Conservation (phyloP, 2,329 filamentous ascomycete genomes). For the Sporothrix protearum region DNA sequence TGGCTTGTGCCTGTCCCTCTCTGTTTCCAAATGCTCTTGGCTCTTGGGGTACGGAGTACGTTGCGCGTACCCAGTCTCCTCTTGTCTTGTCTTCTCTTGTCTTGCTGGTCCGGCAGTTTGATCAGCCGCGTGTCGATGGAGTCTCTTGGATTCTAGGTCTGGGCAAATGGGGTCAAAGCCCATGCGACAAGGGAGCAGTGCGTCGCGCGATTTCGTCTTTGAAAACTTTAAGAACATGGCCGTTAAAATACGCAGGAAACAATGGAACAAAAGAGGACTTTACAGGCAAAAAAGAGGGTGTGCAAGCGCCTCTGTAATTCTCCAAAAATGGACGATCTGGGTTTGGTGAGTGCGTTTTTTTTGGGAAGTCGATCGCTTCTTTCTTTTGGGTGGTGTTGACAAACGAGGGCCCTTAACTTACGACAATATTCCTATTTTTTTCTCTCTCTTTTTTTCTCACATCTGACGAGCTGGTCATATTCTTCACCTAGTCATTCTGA, state of each 20-base stretch:
- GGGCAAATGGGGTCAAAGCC: constrained; percentile 20
- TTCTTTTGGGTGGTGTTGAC: background rate
- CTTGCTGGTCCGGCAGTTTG: constrained; percentile 15
- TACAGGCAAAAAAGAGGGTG: background rate
- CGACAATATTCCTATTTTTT: too few relatives aligned
- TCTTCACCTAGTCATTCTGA: background rate
- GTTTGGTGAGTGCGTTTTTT: background rate
- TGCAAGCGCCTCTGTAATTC: constrained; percentile 2
- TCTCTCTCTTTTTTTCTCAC: background rate
- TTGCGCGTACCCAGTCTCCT: background rate
- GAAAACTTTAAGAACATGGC: background rate
- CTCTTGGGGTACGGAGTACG: background rate
- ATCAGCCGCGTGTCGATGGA: constrained; percentile 20
- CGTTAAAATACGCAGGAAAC: background rate
- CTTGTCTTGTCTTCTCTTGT: background rate
- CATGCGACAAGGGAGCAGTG: background rate
- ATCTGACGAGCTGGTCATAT: too few relatives aligned
- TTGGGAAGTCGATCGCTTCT: background rate
- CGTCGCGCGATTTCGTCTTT: background rate
- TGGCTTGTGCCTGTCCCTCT: background rate
- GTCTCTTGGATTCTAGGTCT: constrained; percentile 11
- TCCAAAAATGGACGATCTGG: constrained; percentile 2
- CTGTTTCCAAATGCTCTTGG: background rate
- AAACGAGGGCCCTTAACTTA: background rate
- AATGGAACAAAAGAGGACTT: background rate